Conservation (phyloP, 148 eudicot species). For the Camellia sinensis region DNA sequence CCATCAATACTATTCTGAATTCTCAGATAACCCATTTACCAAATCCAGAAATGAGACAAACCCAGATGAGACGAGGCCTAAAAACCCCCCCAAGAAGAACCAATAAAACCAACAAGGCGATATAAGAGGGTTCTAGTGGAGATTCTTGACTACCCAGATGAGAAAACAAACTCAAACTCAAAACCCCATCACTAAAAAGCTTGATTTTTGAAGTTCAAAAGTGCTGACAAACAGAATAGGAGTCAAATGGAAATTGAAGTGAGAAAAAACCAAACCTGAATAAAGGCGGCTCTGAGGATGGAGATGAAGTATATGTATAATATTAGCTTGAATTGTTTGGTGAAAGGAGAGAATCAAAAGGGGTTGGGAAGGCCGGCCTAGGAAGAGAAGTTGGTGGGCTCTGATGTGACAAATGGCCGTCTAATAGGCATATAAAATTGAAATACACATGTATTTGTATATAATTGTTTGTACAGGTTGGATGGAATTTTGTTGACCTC, state of each 20-base stretch:
- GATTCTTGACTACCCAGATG: slow-evolving; percentile 8
- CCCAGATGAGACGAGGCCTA: slow-evolving; percentile 8
- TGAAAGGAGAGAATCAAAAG: slow-evolving; percentile 7
- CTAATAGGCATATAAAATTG: not conserved
- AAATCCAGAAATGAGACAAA: slow-evolving; percentile 16
- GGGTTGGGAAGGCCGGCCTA: slow-evolving; percentile 15
- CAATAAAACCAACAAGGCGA: slow-evolving; percentile 1
- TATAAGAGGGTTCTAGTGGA: not conserved
- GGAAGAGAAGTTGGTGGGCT: not conserved
- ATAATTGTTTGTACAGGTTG: not conserved
- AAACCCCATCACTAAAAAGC: not conserved
- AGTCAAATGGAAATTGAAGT: not conserved
- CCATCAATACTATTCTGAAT: not conserved
- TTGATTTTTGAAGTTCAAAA: not conserved
- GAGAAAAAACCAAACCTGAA: slow-evolving; percentile 31
- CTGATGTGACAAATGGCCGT: not conserved
- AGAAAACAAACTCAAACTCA: slow-evolving; percentile 6
- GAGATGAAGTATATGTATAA: not conserved
- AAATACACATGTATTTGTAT: not conserved
- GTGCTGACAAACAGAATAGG: not conserved
- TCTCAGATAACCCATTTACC: slow-evolving; percentile 7
- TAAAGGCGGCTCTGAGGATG: slow-evolving; percentile 17
- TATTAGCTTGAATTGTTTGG: not conserved
- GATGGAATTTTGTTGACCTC: not conserved
- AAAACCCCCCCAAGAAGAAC: not conserved